These are phyloP conservation scores for Chrysoporthe deuterocubensis DNA, from an alignment of 2,329 filamentous ascomycete species.

Conservation along the genomic window DNA sequence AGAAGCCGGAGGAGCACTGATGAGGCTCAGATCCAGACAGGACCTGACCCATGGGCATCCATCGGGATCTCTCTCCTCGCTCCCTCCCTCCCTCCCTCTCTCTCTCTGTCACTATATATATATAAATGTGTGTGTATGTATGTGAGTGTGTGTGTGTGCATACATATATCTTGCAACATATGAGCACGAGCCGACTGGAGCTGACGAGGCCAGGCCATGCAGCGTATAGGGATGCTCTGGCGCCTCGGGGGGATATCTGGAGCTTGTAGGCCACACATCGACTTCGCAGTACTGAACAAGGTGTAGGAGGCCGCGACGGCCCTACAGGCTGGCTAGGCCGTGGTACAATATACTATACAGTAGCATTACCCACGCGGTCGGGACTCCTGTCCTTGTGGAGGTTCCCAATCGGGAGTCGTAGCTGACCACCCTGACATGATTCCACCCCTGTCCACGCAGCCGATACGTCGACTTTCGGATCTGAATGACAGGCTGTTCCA, in stretches of 20 bases:
- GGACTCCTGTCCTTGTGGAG: too few species aligned
- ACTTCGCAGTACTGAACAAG: not conserved
- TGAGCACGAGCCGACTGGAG: not conserved
- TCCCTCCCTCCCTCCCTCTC: not conserved
- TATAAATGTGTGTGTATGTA: too few species aligned
- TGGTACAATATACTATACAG: not conserved
- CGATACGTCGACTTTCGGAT: too few species aligned
- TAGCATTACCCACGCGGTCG: not conserved
- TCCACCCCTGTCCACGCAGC: not conserved
- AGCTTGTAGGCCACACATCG: not conserved
- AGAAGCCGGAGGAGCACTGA: constrained; percentile 46
- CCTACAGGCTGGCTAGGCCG: not conserved
- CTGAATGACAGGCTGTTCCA: too few species aligned
- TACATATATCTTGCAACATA: too few species aligned
- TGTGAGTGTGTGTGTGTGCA: too few species aligned
- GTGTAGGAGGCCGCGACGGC: not conserved
- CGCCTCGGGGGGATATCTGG: not conserved
- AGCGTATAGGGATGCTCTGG: not conserved
- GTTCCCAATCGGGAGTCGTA: not conserved
- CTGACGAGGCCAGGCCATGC: not conserved
- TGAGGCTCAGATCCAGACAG: not conserved
- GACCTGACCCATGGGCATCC: constrained; percentile 2
- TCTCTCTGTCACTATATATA: not conserved
- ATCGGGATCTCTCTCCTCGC: not conserved
- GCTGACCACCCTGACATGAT: constrained; percentile 11